These are phyloP conservation scores for Beauveria varroae DNA, from an alignment of 2,329 filamentous ascomycete genomes.

Conservation along the genomic window DNA sequence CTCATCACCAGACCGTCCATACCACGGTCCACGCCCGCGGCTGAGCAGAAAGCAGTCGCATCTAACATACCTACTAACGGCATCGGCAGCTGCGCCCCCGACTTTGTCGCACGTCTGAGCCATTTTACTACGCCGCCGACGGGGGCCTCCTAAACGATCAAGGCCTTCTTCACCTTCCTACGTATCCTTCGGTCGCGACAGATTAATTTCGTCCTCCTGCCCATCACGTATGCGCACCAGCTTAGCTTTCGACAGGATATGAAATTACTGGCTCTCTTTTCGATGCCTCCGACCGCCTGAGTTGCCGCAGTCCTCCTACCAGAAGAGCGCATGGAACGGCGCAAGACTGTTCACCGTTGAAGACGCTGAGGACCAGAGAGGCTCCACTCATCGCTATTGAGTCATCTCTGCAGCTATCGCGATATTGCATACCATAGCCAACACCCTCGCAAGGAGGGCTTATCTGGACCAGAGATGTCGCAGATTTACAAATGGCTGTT, in stretches of 20 bases:
- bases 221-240: neutral
- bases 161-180: neutral
- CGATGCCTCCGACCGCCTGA: slow-evolving; percentile 2
- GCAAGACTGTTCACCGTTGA: neutral
- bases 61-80: neutral
- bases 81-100: neutral
- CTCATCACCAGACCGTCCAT: neutral
- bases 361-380: neutral
- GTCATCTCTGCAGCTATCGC: slow-evolving; percentile 5
- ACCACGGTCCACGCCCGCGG: neutral
- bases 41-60: neutral
- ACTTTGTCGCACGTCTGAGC: neutral
- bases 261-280: neutral
- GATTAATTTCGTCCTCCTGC: neutral
- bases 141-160: neutral
- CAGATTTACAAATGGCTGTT: slow-evolving; percentile 6
- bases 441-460: neutral
- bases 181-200: neutral
- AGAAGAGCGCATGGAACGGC: slow-evolving; percentile 2
- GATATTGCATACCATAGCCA: slow-evolving; percentile 1
- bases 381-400: slow-evolving; percentile 8
- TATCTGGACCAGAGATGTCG: neutral
- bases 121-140: neutral
- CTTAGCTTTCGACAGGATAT: neutral
- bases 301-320: neutral